Conservation (phyloP, 2,329 filamentous ascomycete genomes). For the Coleophoma crateriformis region DNA sequence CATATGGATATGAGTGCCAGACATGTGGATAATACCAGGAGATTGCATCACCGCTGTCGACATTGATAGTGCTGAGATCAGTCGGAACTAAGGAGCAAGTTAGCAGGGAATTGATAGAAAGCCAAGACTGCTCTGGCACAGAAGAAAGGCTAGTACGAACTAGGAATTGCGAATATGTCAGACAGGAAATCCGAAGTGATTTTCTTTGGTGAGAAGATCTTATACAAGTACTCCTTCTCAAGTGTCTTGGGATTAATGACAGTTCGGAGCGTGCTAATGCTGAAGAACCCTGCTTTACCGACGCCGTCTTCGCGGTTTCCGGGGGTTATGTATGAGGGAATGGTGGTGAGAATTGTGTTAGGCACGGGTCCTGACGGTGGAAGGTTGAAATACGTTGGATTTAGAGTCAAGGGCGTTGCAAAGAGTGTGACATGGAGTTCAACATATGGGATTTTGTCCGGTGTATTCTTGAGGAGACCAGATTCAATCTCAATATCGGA, state of each 20-base stretch:
- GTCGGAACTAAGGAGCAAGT: conserved; percentile 11
- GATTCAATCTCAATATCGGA: conserved; percentile 61
- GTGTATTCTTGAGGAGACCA: conserved; percentile 60
- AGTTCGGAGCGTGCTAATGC: conserved; percentile 67
- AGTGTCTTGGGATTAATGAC: conserved; percentile 54
- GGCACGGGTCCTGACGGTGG: conserved; percentile 54
- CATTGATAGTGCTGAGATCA: conserved; percentile 15
- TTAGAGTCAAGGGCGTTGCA: conserved; percentile 69
- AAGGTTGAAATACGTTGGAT: conserved; percentile 67
- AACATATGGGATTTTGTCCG: conserved; percentile 81
- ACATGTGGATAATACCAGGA: conserved; percentile 73
- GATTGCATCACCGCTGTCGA: conserved; percentile 47
- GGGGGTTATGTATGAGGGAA: conserved; percentile 49
- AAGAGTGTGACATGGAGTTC: conserved; percentile 87
- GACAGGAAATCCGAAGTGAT: conserved; percentile 49
- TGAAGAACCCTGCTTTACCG: conserved; percentile 77
- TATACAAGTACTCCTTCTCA: conserved; percentile 53
- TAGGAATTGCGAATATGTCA: conserved; percentile 38
- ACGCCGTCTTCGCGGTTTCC: conserved; percentile 48
- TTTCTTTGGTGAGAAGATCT: conserved; percentile 55
- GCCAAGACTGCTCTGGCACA: conserved; percentile 14
- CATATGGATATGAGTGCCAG: conserved; percentile 82
- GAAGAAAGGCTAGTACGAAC: conserved; percentile 5
- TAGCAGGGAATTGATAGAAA: conserved; percentile 18
- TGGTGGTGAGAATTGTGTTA: conserved; percentile 75